Evolutionary conservation across 441 rosid species (phyloP), one percentile per base, ranked within the genome.

Genomic region (Brassica balearica): DNA sequence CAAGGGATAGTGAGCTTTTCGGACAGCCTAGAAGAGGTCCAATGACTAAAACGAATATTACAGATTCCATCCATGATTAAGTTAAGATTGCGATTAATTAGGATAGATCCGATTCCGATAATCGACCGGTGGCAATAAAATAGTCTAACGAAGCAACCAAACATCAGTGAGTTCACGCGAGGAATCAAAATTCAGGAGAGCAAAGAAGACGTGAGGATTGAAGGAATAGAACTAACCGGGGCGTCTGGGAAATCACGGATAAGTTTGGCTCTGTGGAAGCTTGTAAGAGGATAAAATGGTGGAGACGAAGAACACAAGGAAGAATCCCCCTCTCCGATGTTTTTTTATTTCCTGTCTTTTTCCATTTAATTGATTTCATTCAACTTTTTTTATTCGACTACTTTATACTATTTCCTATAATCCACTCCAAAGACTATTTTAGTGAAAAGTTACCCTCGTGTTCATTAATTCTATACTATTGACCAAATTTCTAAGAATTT

Each of bases 271-370:
- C 19, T 19, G 19, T 22, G 8, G 74, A 79, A 62, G 71, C 82
- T 79, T 62, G 38, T 3, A 61, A 68, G 65, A 41, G 62, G 74
- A 69, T 34, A 68, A 41, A 79, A 73, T 73, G 82, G 82, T 67
- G 78, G 77, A 79, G 81, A 68, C 78, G 82, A 79, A 73, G 71
- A 62, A 73, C 71, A 62, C 74, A 46, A 79, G 55, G 17, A 48
- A 48, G 82, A 78, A 68, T 23, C 27, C 5, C 11, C 43, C 41
- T 67, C 72, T 56, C 38, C 46, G 73, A 20, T 32, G 14, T 65
- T 65, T 29, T 56, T 58, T 77, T 71, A 41, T 58, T 72, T 68
- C 59, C 34, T n/a, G 6, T 22, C 19, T 14, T 8, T 62, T 22
- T 29, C 22, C 2, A 5, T 17, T 56, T 77, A 65, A n/a, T 71